Conservation (phyloP, 2,329 filamentous ascomycete genomes). For the Lecanosticta acicola region DNA sequence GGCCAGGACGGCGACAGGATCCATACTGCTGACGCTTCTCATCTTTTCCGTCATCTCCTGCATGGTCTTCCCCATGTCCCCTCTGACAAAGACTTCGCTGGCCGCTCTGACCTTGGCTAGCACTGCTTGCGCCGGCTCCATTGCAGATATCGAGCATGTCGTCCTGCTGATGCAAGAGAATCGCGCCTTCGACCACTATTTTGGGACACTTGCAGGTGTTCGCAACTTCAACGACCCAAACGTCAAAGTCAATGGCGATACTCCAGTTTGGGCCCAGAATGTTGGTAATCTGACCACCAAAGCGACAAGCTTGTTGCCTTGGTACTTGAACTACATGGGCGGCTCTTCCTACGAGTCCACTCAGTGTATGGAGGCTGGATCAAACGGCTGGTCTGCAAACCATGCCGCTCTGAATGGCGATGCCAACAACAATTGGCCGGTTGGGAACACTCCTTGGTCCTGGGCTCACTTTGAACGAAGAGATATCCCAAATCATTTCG, state of each 20-base stretch:
- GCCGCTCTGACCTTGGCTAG: constrained; percentile 1
- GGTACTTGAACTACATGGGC: constrained; percentile 51
- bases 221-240: constrained; percentile 48
- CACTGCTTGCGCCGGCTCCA: constrained; percentile 14
- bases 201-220: constrained; percentile 13
- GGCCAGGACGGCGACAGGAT: neutral
- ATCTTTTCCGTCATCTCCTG: neutral
- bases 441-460: constrained; percentile 50
- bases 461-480: constrained; percentile 48
- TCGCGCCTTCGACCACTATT: constrained; percentile 39
- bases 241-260: constrained; percentile 20
- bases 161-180: constrained; percentile 55
- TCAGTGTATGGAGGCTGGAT: constrained; percentile 54
- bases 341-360: constrained; percentile 47
- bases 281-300: constrained; percentile 38
- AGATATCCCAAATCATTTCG: constrained; percentile 52
- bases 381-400: constrained; percentile 49
- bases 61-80: constrained; percentile 5
- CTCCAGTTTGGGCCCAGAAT: constrained; percentile 44
- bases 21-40: neutral
- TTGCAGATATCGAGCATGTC: constrained; percentile 51
- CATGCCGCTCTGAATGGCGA: constrained; percentile 53
- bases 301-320: constrained; percentile 46
- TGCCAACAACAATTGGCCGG: constrained; percentile 50
- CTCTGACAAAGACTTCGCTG: constrained; percentile 5